Evolutionary conservation across 2,329 filamentous ascomycete genomes (phyloP), one percentile per base, ranked within the genome.

Genomic region (Trichoderma polysporum): DNA sequence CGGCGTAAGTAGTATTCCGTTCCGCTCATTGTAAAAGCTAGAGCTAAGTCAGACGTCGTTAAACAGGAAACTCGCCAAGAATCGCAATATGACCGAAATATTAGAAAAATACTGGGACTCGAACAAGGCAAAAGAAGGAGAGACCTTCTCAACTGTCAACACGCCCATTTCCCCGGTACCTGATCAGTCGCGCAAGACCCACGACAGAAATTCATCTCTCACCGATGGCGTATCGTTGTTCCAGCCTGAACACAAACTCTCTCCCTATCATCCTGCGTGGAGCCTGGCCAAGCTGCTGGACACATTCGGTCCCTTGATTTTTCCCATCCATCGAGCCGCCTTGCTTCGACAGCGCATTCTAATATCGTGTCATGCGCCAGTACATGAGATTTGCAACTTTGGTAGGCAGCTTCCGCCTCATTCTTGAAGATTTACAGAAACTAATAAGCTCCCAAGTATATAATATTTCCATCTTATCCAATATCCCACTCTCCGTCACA

Each of bases 381-480:
- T 99, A 25, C 90, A 94, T 76, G 83, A 88, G 73, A 86, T 88
- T 63, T 98, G 94, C 81, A 92, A 97, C 78, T 97, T 94, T 83
- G 93, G 94, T 97, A 59, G 41, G 39, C 41, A 35, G 2, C 47
- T 12, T 41, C 15, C 13, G 78, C 73, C 66, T 73, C 70, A 25
- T 66, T 73, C 69, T 27, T 69, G 9, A 13, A 47, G 13, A 4
- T 12, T 3, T 2, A 13, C 1, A 45, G 25, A 29, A n/a, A 22
- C 66, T 63, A 9, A 68, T 22, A 27, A 45, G n/a, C 22, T 19
- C 70, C 29, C n/a, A 60, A 94, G 95, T 98, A 69, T 99, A 98
- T 79, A 89, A 95, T 76, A 86, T 98, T 60, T 97, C 94, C n/a
- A 86, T 98, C 63, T 84, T 99, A 37, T 93, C 94, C 52, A 97